phyloP scores from a whole-genome alignment of 306 rosid species.

The Trichosanthes cucumerina region DNA sequence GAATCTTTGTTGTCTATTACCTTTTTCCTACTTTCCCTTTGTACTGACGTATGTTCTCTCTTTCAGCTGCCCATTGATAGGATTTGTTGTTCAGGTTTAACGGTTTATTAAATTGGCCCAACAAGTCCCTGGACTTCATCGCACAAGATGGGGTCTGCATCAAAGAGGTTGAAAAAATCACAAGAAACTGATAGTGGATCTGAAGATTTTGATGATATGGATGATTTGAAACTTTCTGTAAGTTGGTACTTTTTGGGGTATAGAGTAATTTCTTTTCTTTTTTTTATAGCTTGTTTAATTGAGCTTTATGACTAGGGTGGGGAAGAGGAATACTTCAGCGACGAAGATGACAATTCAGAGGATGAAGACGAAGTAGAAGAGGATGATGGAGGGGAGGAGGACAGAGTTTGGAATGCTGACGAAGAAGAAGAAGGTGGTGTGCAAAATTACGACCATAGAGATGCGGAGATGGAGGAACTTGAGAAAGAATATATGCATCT shows the following conservation, averaged over 20 bases:
- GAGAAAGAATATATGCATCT: constrained; percentile 64
- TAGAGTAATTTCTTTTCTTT: not conserved
- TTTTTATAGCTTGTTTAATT: not conserved
- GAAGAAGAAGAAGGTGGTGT: constrained; percentile 16
- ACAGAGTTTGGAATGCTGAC: constrained; percentile 24
- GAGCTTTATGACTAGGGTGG: not conserved
- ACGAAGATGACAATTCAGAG: constrained; percentile 11
- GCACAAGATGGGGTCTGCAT: constrained; percentile 25
- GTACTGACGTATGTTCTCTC: not conserved
- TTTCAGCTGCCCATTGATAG: not conserved
- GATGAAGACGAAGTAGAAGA: constrained; percentile 11
- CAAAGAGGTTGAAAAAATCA: constrained; percentile 25
- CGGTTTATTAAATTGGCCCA: not conserved
- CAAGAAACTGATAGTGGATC: constrained; percentile 19
- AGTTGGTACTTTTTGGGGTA: not conserved
- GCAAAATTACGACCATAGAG: constrained; percentile 8
- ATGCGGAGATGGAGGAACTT: constrained; percentile 70
- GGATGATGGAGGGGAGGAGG: constrained; percentile 20
- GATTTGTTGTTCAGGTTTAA: not conserved
- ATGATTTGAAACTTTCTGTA: not conserved
- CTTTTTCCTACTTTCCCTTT: not conserved
- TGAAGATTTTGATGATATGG: constrained; percentile 15
- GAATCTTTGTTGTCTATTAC: not conserved
- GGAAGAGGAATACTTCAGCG: not conserved
- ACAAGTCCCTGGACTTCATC: not conserved